A percentile compares a stretch with the other conserved stretches of the same genome.
Conservation (phyloP, 2,329 filamentous ascomycete species). For the Chaetomium sp. region DNA sequence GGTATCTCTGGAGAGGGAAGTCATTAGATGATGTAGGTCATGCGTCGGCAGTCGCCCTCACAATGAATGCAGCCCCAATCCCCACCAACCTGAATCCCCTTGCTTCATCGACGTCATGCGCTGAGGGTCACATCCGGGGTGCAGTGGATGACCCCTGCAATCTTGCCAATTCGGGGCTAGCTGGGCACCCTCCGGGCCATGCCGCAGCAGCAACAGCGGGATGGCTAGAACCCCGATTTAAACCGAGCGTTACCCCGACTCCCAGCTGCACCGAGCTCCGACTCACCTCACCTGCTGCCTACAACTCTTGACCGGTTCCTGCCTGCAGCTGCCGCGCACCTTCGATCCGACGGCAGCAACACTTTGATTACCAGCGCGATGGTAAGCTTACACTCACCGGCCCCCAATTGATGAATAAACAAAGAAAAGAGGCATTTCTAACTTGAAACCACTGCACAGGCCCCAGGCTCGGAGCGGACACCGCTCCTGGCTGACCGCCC, state of each 20-base stretch:
- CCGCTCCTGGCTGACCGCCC: constrained; percentile 46
- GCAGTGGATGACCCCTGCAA: background rate
- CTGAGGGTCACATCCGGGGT: background rate
- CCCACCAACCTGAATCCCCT: background rate
- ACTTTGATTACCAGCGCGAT: constrained; percentile 13
- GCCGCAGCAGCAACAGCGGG: background rate
- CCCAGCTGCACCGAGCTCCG: background rate
- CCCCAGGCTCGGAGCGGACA: constrained; percentile 46
- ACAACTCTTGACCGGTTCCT: background rate
- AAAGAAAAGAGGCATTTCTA: background rate
- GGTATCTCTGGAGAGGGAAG: background rate
- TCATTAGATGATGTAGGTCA: constrained; percentile 14
- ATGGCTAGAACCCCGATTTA: constrained; percentile 20
- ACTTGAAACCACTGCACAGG: constrained; percentile 12
- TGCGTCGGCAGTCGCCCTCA: background rate
- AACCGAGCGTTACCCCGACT: constrained; percentile 25
- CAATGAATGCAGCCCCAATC: too few species aligned
- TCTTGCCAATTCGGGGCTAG: background rate
- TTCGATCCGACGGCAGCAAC: background rate
- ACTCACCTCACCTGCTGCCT: background rate
- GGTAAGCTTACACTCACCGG: constrained; percentile 14
- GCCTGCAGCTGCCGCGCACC: background rate
- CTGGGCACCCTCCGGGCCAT: background rate
- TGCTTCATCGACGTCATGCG: constrained; percentile 21
- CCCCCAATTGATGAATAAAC: background rate